Evolutionary conservation across 1,139 yeast genomes (phyloP).

Genomic region (Cylindricascospora bacillispora): DNA sequence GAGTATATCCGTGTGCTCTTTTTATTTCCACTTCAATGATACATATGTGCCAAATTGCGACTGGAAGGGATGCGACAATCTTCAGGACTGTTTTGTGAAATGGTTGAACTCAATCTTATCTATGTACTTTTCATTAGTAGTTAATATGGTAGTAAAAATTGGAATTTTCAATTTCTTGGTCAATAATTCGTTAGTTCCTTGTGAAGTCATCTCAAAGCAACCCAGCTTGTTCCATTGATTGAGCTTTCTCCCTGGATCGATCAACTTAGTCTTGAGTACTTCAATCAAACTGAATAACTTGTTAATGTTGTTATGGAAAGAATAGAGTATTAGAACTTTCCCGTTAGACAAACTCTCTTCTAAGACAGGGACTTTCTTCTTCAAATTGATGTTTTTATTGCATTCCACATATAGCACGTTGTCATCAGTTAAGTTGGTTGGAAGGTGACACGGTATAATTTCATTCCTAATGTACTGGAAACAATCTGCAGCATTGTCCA

Average conservation of each 20-base stretch:
- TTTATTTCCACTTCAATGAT: slow-evolving; percentile 12
- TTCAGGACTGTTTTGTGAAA: too few relatives aligned
- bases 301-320: slow-evolving; percentile 22
- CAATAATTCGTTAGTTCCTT: slow-evolving; percentile 19
- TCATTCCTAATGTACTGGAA: slow-evolving; percentile 2
- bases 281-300: slow-evolving; percentile 18
- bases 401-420: slow-evolving; percentile 3
- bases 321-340: slow-evolving; percentile 5
- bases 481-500: slow-evolving; percentile 5
- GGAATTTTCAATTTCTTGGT: slow-evolving; percentile 18
- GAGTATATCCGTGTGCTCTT: slow-evolving; percentile 1
- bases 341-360: neutral
- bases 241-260: slow-evolving; percentile 1
- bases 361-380: slow-evolving; percentile 2
- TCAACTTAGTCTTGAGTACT: slow-evolving; percentile 10
- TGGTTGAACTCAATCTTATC: too few relatives aligned
- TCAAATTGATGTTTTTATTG: slow-evolving; percentile 12
- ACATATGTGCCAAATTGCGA: too few relatives aligned
- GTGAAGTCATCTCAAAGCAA: slow-evolving; percentile 11
- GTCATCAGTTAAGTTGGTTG: neutral
- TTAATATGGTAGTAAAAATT: too few relatives aligned
- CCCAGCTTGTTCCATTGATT: slow-evolving; percentile 17
- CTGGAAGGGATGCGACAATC: too few relatives aligned
- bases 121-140: too few relatives aligned
- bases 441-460: slow-evolving; percentile 5